phyloP scores from a whole-genome alignment of 495 filamentous ascomycete species.

The Trichoderma virens region DNA sequence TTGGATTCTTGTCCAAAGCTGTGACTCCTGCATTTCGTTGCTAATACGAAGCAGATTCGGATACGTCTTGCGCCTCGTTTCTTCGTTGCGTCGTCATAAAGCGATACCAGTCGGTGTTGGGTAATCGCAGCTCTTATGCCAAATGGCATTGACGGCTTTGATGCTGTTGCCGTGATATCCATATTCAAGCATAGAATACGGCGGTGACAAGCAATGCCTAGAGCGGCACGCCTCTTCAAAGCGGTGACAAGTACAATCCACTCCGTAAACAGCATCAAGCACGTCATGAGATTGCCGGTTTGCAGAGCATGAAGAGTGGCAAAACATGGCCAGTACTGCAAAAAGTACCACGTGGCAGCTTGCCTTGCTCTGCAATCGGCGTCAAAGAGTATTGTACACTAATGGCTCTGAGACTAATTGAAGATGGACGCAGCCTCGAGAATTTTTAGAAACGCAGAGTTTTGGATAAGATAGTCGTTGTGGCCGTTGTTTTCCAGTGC shows the following conservation, averaged over 20 bases:
- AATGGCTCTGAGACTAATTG: background rate
- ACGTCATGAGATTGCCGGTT: background rate
- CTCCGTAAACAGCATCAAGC: background rate
- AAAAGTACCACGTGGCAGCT: background rate
- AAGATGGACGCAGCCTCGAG: constrained; percentile 7
- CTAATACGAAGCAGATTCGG: too few species aligned
- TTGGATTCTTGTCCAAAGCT: too few species aligned
- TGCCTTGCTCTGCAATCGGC: background rate
- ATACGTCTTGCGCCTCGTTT: too few species aligned
- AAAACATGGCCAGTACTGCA: background rate
- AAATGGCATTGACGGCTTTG: too few species aligned
- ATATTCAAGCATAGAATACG: too few species aligned
- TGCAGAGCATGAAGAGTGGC: background rate
- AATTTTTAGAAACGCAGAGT: constrained; percentile 1
- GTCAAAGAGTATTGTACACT: background rate
- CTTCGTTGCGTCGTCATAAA: too few species aligned
- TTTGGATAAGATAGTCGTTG: constrained; percentile 9
- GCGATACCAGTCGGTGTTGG: too few species aligned
- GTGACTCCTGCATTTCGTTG: too few species aligned
- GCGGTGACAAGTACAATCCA: background rate
- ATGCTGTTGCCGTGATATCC: background rate
- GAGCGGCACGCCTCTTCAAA: background rate
- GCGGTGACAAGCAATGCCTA: background rate
- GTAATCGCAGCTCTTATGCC: too few species aligned
- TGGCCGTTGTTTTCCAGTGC: background rate